Percentiles rank a stretch among this genome's conserved stretches.
Conservation (phyloP, 78 protist genomes). For the Anaeramoeba flamelloides region DNA sequence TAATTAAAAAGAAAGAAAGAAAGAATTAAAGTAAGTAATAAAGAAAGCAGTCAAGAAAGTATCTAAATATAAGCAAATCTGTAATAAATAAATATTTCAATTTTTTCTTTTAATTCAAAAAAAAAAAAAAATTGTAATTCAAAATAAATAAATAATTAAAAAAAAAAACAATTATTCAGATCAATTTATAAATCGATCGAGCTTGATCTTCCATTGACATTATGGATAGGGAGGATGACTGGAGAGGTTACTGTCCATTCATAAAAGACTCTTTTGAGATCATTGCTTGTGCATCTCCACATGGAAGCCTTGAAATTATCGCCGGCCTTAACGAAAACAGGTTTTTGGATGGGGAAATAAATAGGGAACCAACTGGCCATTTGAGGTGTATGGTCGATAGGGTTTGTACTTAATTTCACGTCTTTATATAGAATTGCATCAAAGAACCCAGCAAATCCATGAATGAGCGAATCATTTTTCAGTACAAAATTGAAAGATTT, state of each 20-base stretch:
- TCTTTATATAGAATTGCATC: conserved; percentile 53
- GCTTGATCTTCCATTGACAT: conserved; percentile 58
- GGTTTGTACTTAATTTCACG: conserved; percentile 4
- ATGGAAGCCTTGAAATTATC: background rate
- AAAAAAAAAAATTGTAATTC: too few species aligned
- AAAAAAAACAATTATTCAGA: too few species aligned
- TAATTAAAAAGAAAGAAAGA: too few species aligned
- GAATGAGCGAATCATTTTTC: conserved; percentile 16
- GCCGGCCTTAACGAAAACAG: too few species aligned
- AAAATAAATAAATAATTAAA: too few species aligned
- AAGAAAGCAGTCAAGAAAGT: too few species aligned
- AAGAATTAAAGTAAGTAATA: too few species aligned
- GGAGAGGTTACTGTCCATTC: conserved; percentile 72
- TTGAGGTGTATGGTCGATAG: background rate
- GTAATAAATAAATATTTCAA: too few species aligned
- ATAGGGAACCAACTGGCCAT: background rate
- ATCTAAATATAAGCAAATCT: too few species aligned
- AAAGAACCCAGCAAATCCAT: conserved; percentile 92
- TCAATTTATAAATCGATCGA: conserved; percentile 60
- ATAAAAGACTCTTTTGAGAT: conserved; percentile 58
- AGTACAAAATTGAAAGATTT: background rate
- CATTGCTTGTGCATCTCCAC: background rate
- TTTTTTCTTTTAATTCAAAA: too few species aligned
- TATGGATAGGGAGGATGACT: conserved; percentile 44
- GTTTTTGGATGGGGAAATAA: conserved; percentile 44